These are phyloP conservation scores for Podaxis sp. DNA, from an alignment of 768 basidiomycete genomes.

Conservation along the genomic window DNA sequence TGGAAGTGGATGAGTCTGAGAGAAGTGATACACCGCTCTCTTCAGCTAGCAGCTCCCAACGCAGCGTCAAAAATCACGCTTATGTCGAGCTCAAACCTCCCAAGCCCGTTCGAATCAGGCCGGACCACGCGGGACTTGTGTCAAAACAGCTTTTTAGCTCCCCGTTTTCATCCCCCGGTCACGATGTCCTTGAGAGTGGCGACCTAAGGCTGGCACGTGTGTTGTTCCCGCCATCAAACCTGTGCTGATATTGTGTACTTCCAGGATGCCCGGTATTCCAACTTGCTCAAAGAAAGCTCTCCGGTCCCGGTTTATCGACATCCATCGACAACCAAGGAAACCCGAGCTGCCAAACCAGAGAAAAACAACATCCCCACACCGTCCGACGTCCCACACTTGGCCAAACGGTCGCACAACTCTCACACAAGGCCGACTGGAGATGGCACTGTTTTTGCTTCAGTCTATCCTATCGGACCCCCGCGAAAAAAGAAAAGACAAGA, in stretches of 20 bases:
- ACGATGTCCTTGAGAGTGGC: not conserved
- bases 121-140: not conserved
- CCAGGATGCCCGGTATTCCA: not conserved
- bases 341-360: not conserved
- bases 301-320: not conserved
- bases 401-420: not conserved
- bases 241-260: not conserved
- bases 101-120: not conserved
- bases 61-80: constrained; percentile 1
- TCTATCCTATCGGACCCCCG: constrained; percentile 3
- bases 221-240: not conserved
- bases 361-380: not conserved
- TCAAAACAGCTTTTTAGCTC: not conserved
- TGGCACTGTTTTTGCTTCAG: not conserved
- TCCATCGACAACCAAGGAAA: not conserved
- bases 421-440: not conserved
- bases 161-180: not conserved
- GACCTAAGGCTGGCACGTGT: not conserved
- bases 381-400: not conserved
- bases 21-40: not conserved
- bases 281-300: not conserved
- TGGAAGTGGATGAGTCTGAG: not conserved
- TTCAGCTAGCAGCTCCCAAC: not conserved
- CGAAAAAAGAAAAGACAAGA: constrained; percentile 3
- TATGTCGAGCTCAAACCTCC: constrained; percentile 4